Conservation (phyloP, 306 rosid species). For the Cucumis hystrix region DNA sequence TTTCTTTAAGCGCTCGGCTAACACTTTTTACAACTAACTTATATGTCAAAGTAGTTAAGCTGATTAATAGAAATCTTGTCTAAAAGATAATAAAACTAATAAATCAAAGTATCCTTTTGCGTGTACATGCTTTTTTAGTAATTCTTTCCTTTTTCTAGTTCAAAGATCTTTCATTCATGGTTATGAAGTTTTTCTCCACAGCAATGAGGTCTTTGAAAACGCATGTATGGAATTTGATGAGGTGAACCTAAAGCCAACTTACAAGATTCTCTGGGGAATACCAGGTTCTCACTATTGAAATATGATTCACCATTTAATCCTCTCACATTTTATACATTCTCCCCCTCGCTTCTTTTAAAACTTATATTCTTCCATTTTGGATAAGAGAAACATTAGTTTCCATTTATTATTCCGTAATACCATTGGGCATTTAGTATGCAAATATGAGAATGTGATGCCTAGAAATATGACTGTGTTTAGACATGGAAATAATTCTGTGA, state of each 20-base stretch:
- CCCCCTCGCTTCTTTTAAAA: not conserved
- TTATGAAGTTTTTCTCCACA: constrained; percentile 26
- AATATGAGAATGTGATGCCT: not conserved
- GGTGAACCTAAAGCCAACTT: constrained; percentile 86
- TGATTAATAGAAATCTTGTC: too few species aligned
- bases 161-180: constrained; percentile 12
- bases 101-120: not conserved
- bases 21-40: too few species aligned
- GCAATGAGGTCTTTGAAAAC: constrained; percentile 75
- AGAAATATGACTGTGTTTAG: not conserved
- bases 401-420: not conserved
- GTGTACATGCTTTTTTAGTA: not conserved
- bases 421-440: not conserved
- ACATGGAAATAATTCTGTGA: not conserved
- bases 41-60: too few species aligned
- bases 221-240: constrained; percentile 98
- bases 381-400: not conserved
- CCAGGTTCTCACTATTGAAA: constrained; percentile 45
- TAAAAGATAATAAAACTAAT: not conserved
- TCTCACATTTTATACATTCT: not conserved
- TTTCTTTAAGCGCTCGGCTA: too few species aligned
- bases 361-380: not conserved
- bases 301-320: constrained; percentile 1
- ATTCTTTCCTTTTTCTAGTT: constrained; percentile 1
- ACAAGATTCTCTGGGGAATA: constrained; percentile 89